Evolutionary conservation across 208 protist genomes (phyloP).

Genomic region (Naegleria lovaniensis): DNA sequence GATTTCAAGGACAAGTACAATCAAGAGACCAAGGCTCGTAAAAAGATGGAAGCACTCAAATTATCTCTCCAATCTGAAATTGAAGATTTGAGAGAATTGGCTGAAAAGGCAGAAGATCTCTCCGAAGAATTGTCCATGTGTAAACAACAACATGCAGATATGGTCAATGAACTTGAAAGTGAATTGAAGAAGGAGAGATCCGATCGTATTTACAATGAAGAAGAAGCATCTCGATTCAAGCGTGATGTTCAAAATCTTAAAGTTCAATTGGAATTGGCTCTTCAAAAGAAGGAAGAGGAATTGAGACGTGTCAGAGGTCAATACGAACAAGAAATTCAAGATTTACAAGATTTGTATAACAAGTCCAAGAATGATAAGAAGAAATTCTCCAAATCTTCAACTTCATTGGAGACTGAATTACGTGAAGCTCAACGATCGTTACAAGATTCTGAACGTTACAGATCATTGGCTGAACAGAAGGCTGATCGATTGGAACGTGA

Average conservation of each 20-base stretch:
- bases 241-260: not conserved
- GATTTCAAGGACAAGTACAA: not conserved
- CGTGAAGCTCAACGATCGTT: not conserved
- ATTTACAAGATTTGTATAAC: not conserved
- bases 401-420: not conserved
- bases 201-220: not conserved
- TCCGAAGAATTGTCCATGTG: not conserved
- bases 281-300: not conserved
- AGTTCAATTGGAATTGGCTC: not conserved
- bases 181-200: conserved; percentile 10
- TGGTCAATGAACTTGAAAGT: not conserved
- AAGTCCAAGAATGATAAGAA: not conserved
- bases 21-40: not conserved
- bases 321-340: not conserved
- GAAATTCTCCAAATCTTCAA: not conserved
- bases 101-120: conserved; percentile 12
- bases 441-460: not conserved
- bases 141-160: not conserved
- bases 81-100: conserved; percentile 21
- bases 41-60: not conserved
- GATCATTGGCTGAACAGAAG: not conserved
- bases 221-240: not conserved
- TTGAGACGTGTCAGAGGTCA: not conserved
- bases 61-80: not conserved
- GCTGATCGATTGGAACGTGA: not conserved